Percentiles rank a stretch among this genome's conserved stretches.
These are phyloP conservation scores for Trypanosoma vivax DNA, from an alignment of 208 protist genomes.

Conservation along the genomic window DNA sequence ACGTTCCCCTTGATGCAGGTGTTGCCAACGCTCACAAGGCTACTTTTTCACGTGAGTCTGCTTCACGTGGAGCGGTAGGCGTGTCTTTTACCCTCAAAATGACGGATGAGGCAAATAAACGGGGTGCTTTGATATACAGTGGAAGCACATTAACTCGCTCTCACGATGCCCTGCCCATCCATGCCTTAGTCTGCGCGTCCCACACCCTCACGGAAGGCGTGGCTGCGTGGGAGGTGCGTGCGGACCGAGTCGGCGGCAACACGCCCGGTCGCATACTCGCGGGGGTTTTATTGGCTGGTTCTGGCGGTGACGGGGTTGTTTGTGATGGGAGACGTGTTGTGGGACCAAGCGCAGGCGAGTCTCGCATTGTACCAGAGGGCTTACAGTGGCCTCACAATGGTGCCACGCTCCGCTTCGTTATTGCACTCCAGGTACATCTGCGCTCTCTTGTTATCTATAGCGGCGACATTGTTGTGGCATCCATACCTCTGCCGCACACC, in stretches of 20 bases:
- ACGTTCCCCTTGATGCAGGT: slow-evolving; percentile 14
- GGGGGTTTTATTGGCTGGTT: slow-evolving; percentile 18
- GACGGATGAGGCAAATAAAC: slow-evolving; percentile 11
- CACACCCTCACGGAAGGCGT: slow-evolving; percentile 18
- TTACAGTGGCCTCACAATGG: slow-evolving; percentile 11
- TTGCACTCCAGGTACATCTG: slow-evolving; percentile 19
- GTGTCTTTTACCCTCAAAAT: slow-evolving; percentile 19
- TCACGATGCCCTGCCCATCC: slow-evolving; percentile 3
- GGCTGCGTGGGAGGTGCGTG: slow-evolving; percentile 21
- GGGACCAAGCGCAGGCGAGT: slow-evolving; percentile 22
- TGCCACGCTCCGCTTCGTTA: slow-evolving; percentile 15
- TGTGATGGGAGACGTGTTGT: slow-evolving; percentile 32
- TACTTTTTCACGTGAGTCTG: too few species aligned
- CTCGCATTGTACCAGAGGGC: slow-evolving; percentile 6
- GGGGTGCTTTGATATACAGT: slow-evolving; percentile 22
- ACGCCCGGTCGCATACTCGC: slow-evolving; percentile 22
- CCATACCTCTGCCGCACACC: slow-evolving; percentile 13
- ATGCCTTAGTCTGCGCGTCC: slow-evolving; percentile 18
- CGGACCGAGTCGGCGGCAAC: slow-evolving; percentile 18
- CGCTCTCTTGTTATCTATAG: slow-evolving; percentile 24
- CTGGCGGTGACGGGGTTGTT: slow-evolving; percentile 25
- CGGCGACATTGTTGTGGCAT: slow-evolving; percentile 17
- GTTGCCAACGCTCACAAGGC: slow-evolving; percentile 20
- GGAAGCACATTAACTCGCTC: slow-evolving; percentile 22
- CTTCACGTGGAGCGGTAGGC: slow-evolving; percentile 3